Evolutionary conservation across 2,329 filamentous ascomycete species (phyloP).

Genomic region (Sordariomycetes sp.): DNA sequence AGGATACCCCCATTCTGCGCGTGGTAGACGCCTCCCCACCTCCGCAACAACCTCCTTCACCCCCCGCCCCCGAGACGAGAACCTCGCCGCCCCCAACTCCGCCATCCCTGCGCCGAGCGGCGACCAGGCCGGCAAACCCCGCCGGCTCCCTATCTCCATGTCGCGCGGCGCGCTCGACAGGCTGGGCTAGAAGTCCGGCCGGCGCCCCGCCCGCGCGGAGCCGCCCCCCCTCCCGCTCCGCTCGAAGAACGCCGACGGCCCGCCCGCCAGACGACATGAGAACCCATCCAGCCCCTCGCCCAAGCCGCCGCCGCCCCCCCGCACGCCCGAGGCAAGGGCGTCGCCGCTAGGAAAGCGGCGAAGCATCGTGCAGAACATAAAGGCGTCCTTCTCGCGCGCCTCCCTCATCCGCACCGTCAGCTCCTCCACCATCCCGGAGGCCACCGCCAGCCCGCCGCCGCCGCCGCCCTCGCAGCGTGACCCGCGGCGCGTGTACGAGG

Average conservation of each 20-base stretch:
- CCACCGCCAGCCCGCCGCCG: background rate
- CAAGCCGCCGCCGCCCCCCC: background rate
- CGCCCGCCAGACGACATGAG: no score
- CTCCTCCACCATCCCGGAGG: background rate
- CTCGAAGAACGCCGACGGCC: background rate
- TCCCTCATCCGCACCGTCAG: background rate
- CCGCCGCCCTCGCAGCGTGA: slow-evolving; percentile 6
- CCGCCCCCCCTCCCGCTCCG: background rate
- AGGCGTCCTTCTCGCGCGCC: background rate
- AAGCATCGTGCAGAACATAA: background rate
- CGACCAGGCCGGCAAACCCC: background rate
- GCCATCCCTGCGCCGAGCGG: background rate
- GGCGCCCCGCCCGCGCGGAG: background rate
- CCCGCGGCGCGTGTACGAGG: slow-evolving; percentile 22
- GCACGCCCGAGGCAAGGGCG: background rate
- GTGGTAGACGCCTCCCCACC: background rate
- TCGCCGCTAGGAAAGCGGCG: background rate
- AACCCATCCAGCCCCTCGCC: no score
- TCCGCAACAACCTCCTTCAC: background rate
- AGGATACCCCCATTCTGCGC: no score
- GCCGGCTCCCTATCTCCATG: background rate
- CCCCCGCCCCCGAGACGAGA: background rate
- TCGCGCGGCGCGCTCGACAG: background rate
- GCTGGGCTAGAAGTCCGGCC: background rate
- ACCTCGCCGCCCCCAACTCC: background rate